Conservation (phyloP, 495 filamentous ascomycete genomes). For the Hypoxylon fragiforme region DNA sequence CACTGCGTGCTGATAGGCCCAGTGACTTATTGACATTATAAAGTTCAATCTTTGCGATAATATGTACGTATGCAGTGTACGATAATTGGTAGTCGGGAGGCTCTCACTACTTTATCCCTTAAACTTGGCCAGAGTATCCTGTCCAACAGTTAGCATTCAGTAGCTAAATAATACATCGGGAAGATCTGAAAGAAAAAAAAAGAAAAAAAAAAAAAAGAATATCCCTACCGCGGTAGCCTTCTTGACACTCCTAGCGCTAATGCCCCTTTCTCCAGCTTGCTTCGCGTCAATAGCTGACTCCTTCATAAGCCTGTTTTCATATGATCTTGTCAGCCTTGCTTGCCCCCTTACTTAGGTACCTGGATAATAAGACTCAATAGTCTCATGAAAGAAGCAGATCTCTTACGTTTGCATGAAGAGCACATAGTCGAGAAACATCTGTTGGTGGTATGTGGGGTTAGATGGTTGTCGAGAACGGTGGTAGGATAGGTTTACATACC, state of each 20-base stretch:
- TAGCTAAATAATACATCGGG: background rate
- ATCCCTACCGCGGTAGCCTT: conserved; percentile 80
- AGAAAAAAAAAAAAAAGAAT: too few species aligned
- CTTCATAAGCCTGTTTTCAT: conserved; percentile 71
- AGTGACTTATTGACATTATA: too few species aligned
- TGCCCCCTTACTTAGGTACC: too few species aligned
- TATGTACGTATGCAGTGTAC: too few species aligned
- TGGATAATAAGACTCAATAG: background rate
- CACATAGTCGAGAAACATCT: conserved; percentile 90
- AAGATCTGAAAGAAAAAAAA: conserved; percentile 29
- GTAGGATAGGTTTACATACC: conserved; percentile 59
- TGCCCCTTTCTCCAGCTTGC: conserved; percentile 69
- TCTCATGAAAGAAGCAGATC: background rate
- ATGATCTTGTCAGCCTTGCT: conserved; percentile 4
- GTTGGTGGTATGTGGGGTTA: conserved; percentile 12
- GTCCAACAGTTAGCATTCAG: background rate
- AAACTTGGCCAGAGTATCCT: conserved; percentile 77
- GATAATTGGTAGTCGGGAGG: too few species aligned
- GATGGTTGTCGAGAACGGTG: conserved; percentile 16
- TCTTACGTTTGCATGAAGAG: conserved; percentile 85
- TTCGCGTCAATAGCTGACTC: conserved; percentile 79
- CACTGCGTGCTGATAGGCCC: too few species aligned
- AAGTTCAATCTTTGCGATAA: too few species aligned
- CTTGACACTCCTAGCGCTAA: conserved; percentile 73
- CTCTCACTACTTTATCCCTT: conserved; percentile 66